These are phyloP conservation scores for Citrus trifoliata DNA, from an alignment of 345 rosid genomes.

Conservation along the genomic window DNA sequence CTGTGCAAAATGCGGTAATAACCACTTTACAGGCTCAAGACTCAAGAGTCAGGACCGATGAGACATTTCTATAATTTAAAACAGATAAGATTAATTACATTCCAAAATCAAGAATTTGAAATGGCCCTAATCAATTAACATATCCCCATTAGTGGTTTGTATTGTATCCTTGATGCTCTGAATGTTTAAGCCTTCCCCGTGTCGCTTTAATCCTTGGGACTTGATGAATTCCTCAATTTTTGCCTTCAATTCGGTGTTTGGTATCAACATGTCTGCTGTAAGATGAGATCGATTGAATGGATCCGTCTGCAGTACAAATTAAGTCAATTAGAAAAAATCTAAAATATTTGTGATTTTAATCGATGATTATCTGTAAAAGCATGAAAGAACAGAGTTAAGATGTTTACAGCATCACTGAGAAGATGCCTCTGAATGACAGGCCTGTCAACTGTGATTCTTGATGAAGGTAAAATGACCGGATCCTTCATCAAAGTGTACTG, in stretches of 20 bases:
- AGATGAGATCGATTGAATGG: slow-evolving; percentile 95
- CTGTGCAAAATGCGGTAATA: neutral
- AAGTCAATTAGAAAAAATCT: slow-evolving; percentile 4
- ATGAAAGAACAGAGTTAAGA: neutral
- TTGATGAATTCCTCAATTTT: slow-evolving; percentile 74
- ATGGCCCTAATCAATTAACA: slow-evolving; percentile 69
- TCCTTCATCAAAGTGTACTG: slow-evolving; percentile 97
- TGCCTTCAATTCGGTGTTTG: slow-evolving; percentile 71
- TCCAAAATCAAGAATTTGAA: neutral
- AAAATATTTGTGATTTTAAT: neutral
- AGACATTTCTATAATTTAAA: neutral
- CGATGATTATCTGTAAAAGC: neutral
- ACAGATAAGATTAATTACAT: neutral
- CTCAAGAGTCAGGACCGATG: neutral
- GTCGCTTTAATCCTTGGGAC: slow-evolving; percentile 60
- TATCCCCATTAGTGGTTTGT: slow-evolving; percentile 65
- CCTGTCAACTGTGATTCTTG: slow-evolving; percentile 79
- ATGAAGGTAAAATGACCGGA: slow-evolving; percentile 95
- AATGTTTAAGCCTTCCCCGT: slow-evolving; percentile 44
- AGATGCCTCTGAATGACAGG: slow-evolving; percentile 99
- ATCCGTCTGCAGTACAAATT: slow-evolving; percentile 63
- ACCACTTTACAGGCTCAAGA: neutral
- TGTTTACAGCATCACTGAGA: slow-evolving; percentile 72
- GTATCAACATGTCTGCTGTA: slow-evolving; percentile 82
- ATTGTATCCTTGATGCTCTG: slow-evolving; percentile 60